Evolutionary conservation across 176 grass and related monocot genomes (phyloP), one percentile per base, ranked within the genome.

Genomic region (Eleusine coracana): DNA sequence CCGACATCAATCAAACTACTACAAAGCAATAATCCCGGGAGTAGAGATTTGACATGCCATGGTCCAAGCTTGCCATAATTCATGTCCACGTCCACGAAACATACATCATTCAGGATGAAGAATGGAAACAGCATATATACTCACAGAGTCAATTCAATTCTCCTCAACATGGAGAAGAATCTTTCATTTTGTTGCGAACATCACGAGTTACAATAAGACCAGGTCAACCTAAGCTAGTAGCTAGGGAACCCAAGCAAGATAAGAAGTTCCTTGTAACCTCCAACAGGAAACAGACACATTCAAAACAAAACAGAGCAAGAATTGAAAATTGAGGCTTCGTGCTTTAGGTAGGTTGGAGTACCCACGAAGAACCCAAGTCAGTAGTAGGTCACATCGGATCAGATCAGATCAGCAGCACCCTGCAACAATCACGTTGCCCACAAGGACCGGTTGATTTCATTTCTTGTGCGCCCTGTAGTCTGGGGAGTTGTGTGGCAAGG

Each of bases 381-480:
- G 82, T 41, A 56, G 36, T 36, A 87, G 6, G 7, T 8, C 58
- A 5, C 9, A 46, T 46, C 7, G 7, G 31, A 34, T 42, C 18
- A 70, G 56, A 88, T 45, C 18, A 73, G 61, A 71, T 80, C 23
- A 84, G 75, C 49, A 74, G 76, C 70, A 64, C 9, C 11, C 23
- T 48, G 2, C 49, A 70, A 81, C 40, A 60, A 55, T 61, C 6
- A 4, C 55, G 74, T 61, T 76, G 74, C 54, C 12, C 36, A 34
- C 31, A 34, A 34, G 16, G 16, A 71, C 21, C 28, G 7, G n/a
- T 18, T 2, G 11, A 40, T 49, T 67, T 88, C 79, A 90, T 80
- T 96, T 96, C 77, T 96, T 96, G 62, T 90, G 90, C 68, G 86
- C 85, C 79, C 85, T 90, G 64, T 62, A 92, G 66, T 86, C 90